Conservation (phyloP, 139 green algal genomes). For the Desmodesmus armatus region DNA sequence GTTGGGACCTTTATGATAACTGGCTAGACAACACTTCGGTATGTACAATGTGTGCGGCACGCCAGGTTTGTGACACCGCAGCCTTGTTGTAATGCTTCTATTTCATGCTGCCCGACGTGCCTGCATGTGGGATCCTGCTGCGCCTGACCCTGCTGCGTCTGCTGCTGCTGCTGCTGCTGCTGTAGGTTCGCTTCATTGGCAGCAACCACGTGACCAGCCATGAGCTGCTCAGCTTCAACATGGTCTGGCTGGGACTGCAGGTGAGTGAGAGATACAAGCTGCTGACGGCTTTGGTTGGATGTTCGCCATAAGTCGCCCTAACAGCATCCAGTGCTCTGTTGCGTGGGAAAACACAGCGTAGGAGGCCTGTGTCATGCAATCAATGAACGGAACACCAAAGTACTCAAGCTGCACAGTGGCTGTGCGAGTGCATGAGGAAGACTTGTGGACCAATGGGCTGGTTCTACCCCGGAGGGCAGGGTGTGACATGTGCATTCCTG, state of each 20-base stretch:
- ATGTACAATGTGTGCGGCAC: not conserved
- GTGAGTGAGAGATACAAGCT: not conserved
- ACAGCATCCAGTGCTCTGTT: too few species aligned
- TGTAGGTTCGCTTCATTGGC: conserved; percentile 68
- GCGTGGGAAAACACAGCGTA: too few species aligned
- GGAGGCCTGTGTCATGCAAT: too few species aligned
- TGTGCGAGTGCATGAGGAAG: too few species aligned
- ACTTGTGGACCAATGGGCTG: too few species aligned
- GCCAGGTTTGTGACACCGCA: not conserved
- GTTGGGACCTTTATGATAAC: not conserved
- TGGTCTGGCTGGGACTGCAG: conserved; percentile 27
- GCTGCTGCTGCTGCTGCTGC: not conserved
- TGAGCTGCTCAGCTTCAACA: conserved; percentile 72
- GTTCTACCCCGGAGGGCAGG: too few species aligned
- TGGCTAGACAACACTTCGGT: too few species aligned
- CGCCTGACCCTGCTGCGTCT: not conserved
- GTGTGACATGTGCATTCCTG: too few species aligned
- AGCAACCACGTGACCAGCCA: conserved; percentile 71
- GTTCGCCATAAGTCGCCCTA: not conserved
- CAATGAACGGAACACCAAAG: too few species aligned
- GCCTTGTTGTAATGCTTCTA: not conserved
- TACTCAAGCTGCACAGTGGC: too few species aligned
- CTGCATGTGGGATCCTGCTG: not conserved
- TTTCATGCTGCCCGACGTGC: not conserved
- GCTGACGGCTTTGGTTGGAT: not conserved